Evolutionary conservation across 2,329 filamentous ascomycete species (phyloP), one percentile per base, ranked within the genome.

Genomic region (Phialocephala sp.): DNA sequence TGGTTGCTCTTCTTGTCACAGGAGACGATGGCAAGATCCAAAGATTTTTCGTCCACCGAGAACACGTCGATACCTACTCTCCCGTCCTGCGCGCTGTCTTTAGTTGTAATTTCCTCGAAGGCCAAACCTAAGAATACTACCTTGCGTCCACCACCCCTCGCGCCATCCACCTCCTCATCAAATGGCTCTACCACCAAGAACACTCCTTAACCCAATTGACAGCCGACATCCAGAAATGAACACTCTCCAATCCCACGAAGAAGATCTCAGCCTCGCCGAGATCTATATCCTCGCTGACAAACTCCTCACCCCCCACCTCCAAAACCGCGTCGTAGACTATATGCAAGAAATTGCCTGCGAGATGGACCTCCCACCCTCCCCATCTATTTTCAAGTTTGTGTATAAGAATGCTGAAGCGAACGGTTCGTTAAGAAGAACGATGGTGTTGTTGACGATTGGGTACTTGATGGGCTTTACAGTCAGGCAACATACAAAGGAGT

Each of bases 251-350:
- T 24, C n/a, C n/a, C 22, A 50, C 6, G 8, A 50, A 14, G 45
- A 56, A n/a, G 52, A 56, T 20, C 4, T 18, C 3, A 15, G 5
- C 3, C 36, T 56, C 24, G 52, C 35, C 4, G 52, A 35, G 15
- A 45, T 69, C 9, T 69, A 63, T 60, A 41, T 67, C 15, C 58
- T 69, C 1, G 63, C 65, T 6, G 63, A 68, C 18, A 62, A 60
- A 4, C 37, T 68, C 2, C n/a, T 37, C 2, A 62, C 66, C 3
- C 63, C 65, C 4, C 18, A 9, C 6, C 59, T 65, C 1, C 63
- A 68, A 41, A 68, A 68, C 43, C 4, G 18, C 14, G 32, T 56
- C 15, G 24, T 63, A 12, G 20, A 24, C n/a, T 50, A 50, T 14
- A 50, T 50, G n/a, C 6, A 24, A 24, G 6, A 50, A 22, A 50